phyloP scores from a whole-genome alignment of 805 yeast genomes.

The Pichia pseudocactophila region DNA sequence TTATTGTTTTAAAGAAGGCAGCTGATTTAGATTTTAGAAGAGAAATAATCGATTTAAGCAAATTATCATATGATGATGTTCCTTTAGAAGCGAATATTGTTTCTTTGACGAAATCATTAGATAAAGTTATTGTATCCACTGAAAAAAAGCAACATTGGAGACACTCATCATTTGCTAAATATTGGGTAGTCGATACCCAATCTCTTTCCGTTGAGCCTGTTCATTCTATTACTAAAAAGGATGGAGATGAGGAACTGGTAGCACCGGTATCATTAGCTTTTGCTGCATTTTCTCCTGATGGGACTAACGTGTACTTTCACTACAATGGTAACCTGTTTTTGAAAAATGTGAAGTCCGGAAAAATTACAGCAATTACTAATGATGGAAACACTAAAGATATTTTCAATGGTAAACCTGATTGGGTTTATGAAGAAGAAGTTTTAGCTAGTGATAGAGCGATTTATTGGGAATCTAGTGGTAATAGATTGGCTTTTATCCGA shows the following conservation, averaged over 20 bases:
- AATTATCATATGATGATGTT: conserved; percentile 35
- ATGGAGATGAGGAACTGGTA: conserved; percentile 20
- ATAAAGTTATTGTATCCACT: conserved; percentile 47
- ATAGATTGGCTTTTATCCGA: conserved; percentile 43
- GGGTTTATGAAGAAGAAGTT: conserved; percentile 84
- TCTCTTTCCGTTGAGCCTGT: conserved; percentile 21
- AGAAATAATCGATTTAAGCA: conserved; percentile 24
- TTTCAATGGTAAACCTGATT: conserved; percentile 66
- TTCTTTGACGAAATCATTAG: conserved; percentile 36
- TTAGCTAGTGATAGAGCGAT: conserved; percentile 46
- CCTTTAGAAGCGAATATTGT: conserved; percentile 32
- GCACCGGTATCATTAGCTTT: conserved; percentile 30
- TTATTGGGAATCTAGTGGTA: conserved; percentile 69
- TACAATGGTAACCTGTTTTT: conserved; percentile 47
- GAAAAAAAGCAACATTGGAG: conserved; percentile 49
- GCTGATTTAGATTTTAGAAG: conserved; percentile 24
- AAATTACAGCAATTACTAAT: conserved; percentile 30
- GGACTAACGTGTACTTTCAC: conserved; percentile 48
- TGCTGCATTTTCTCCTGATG: conserved; percentile 55
- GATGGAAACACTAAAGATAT: conserved; percentile 43
- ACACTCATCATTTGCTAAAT: conserved; percentile 54
- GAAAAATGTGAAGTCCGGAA: conserved; percentile 27
- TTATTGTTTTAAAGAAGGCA: conserved; percentile 17
- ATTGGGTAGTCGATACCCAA: conserved; percentile 51
- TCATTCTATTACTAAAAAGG: conserved; percentile 15